Evolutionary conservation across 106 monocot genomes (phyloP), one percentile per base, ranked within the genome.

Genomic region (Dioscorea alata): DNA sequence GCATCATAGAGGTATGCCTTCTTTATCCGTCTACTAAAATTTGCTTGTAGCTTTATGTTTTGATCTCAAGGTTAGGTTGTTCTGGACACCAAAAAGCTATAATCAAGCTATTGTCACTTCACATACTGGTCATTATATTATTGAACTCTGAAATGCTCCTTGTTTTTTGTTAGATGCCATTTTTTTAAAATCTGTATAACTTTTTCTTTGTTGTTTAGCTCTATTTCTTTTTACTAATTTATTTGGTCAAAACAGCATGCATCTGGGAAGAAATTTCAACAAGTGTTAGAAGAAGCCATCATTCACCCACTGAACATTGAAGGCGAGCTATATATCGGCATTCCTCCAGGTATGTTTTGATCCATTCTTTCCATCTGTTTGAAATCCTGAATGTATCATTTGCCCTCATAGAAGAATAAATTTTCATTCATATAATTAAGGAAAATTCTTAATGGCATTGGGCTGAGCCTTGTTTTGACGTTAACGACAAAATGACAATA

Each of bases 251-350:
- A 78, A 83, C 77, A 99, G 90, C 79, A 93, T 74, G 82, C 90
- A 19, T 90, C 87, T 24, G 99, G 99, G 22, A 93, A 87, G 74
- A 93, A 90, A 78, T 77, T 99, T 78, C 87, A 99, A 66, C 78
- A 99, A 57, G 90, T 99, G 14, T 69, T 99, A 32, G 93, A 99
- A 78, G 93, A 99, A 80, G 90, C 90, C 49, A 85, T 99, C 63
- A 67, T 99, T 48, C 81, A 60, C 35, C 99, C 99, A 48, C 99
- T 99, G 61, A 81, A 80, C 32, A 67, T 99, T 69, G 79, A 90
- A 71, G 99, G 99, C 60, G 99, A 99, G 71, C 59, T 99, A 57
- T 99, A 99, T 62, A 76, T 99, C 50, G 99, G 99, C 66, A 93
- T 99, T 79, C 93, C 99, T 64, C 85, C 99, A 79, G 99, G 99